phyloP scores from a whole-genome alignment of 495 filamentous ascomycete genomes.

The Saxispiralis lemnorum region DNA sequence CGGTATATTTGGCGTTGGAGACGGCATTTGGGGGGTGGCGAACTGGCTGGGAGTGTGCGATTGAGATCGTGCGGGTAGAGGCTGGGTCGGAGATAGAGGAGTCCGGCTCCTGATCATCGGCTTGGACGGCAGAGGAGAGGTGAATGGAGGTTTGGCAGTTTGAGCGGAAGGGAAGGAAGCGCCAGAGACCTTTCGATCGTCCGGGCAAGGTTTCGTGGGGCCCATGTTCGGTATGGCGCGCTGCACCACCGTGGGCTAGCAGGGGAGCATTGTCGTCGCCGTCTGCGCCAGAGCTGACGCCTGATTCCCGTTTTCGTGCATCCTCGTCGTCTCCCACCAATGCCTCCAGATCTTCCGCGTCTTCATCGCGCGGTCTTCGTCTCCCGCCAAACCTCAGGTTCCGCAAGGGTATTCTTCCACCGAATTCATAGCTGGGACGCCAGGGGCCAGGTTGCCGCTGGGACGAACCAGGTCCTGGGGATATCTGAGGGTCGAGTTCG shows the following conservation, averaged over 20 bases:
- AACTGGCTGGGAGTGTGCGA: constrained; percentile 28
- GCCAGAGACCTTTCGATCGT: background rate
- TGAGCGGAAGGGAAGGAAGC: constrained; percentile 2
- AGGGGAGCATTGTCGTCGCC: constrained; percentile 21
- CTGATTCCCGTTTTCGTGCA: constrained; percentile 15
- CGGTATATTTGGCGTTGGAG: constrained; percentile 96
- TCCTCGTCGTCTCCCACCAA: constrained; percentile 22
- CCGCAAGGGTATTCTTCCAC: constrained; percentile 23
- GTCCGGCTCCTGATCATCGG: constrained; percentile 13
- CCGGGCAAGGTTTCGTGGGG: background rate
- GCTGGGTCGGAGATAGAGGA: constrained; percentile 12
- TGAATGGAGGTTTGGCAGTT: background rate
- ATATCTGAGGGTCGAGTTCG: constrained; percentile 24
- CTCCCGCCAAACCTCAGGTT: constrained; percentile 21
- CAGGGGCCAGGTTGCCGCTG: constrained; percentile 5
- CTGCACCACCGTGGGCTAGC: constrained; percentile 6
- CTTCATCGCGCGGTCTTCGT: constrained; percentile 7
- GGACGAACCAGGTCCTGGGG: constrained; percentile 3
- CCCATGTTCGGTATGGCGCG: background rate
- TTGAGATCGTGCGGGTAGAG: constrained; percentile 20
- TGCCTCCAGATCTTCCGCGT: constrained; percentile 12
- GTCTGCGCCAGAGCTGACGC: constrained; percentile 12
- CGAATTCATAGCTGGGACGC: constrained; percentile 11
- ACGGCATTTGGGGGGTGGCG: constrained; percentile 68
- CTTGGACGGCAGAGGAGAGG: constrained; percentile 3